Base-by-base conservation (phyloP, 805 yeast genomes). In the Pichia californica region DNA sequence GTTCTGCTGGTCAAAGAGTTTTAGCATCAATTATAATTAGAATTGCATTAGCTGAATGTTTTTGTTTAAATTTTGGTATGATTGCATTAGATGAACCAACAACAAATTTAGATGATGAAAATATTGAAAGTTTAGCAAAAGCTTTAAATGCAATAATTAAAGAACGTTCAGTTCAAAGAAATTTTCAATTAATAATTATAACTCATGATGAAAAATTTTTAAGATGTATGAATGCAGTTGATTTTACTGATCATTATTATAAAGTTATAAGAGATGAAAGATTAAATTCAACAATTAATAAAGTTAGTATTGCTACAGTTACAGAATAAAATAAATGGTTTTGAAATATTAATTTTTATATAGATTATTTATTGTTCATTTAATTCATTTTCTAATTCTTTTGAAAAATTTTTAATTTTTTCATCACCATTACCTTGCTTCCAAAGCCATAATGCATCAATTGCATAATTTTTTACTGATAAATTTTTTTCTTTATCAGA, bases 81-180 rank as follows among this genome's bases (percentile, higher is more conserved):
- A 87, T 93, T 53, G 95, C 98, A 0, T 70, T 93, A 31, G 99
- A 93, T 64, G 99, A 93, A 64, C 99, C 99, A 8, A 93, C 99
- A 0, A 93, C 99, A 0, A 93, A 93, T 56, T 69, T 93, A 45
- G 99, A 93, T 63, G 78, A 76, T 39, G 96, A 85, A 46, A 93
- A 93, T 56, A 79, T 89, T 41, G 94, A 83, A 53, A 79, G 95
- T 31, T 72, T 93, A 47, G 99, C 98, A 0, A 76, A 72, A 51
- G 81, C 96, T 1, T 68, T 93, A 51, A 76, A 80, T 47, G 73
- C 71, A 39, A 86, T 93, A 41, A 87, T 93, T 45, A 82, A 79
- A 31, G 63, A 79, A 53, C 73, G 99, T 52, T 74, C 77, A 42
- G 70, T 69, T 29, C 99, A 93, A 62, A 76, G 73, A 55, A 93